Evolutionary conservation across 116 monocot genomes (phyloP).

Genomic region (Posidonia oceanica): DNA sequence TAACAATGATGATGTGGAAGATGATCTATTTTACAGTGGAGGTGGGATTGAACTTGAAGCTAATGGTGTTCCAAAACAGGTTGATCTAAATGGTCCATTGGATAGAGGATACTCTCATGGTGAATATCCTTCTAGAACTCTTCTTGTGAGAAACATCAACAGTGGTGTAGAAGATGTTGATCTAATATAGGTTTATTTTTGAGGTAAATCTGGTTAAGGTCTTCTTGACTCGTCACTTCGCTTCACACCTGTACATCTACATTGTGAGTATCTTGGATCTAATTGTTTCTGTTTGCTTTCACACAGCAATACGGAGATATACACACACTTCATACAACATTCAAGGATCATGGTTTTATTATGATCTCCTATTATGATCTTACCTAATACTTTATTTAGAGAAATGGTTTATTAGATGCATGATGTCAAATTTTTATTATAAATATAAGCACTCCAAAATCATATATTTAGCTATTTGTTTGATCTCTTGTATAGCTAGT

Average conservation of each 20-base stretch:
- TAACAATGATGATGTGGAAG: slow-evolving; percentile 45
- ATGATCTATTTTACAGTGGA: slow-evolving; percentile 60
- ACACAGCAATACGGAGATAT: slow-evolving; percentile 77
- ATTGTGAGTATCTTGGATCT: background rate
- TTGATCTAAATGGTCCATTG: slow-evolving; percentile 10
- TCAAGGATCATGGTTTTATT: slow-evolving; percentile 72
- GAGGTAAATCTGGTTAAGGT: slow-evolving; percentile 27
- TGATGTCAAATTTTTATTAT: too few relatives aligned
- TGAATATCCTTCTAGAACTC: slow-evolving; percentile 59
- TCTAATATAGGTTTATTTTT: slow-evolving; percentile 47
- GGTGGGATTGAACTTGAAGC: slow-evolving; percentile 72
- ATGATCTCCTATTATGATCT: slow-evolving; percentile 87
- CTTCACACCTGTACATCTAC: background rate
- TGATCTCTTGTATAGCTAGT: too few relatives aligned
- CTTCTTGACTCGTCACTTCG: background rate
- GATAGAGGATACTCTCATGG: slow-evolving; percentile 27
- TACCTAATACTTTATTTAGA: too few relatives aligned
- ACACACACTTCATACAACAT: slow-evolving; percentile 44
- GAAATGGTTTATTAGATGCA: too few relatives aligned
- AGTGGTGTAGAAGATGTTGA: slow-evolving; percentile 56
- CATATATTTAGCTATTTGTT: too few relatives aligned
- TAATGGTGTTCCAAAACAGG: slow-evolving; percentile 3
- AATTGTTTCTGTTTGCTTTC: background rate
- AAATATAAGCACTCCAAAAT: too few relatives aligned
- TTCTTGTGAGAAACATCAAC: slow-evolving; percentile 60